Base-by-base conservation (phyloP, 2,329 filamentous ascomycete genomes). In the Colletotrichum liriopes region DNA sequence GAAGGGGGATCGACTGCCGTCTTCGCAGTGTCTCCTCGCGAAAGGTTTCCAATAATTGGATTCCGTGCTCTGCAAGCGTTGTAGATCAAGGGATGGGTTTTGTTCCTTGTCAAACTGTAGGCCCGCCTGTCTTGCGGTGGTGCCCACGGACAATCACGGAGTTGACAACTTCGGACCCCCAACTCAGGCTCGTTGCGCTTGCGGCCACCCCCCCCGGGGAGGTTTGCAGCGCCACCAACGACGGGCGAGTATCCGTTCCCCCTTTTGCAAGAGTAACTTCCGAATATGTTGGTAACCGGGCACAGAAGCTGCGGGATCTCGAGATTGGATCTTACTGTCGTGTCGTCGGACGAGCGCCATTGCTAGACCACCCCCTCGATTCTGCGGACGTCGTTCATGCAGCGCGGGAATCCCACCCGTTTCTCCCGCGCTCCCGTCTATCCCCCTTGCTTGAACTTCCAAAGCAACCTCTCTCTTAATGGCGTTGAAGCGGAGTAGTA, bases 121-220 rank as follows among this genome's bases (percentile, higher is more conserved):
- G 45, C 41, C 23, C 23, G 6, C 35, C 3, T 62, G 60, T 62
- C 60, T 62, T 29, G 60, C 60, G 60, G 45, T 37, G 23, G n/a
- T 62, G 58, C 54, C 49, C 67, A 69, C 71, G 66, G 66, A 71
- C 71, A 63, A n/a, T 63, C 52, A 71, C 71, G 71, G 71, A 73
- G 71, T 70, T 73, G 60, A 47, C 49, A 49, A 56, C 58, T 56
- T 71, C 71, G 71, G 71, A 73, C 62, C 71, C 71, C 71, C 71
- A 73, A 73, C 67, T 73, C 37, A 56, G 43, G 49, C 39, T 51
- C 71, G 55, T 43, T 58, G 70, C 70, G 70, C 66, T 41, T 56
- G 55, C 41, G 37, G 29, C 62, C 65, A 41, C 65, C 51, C 69
- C 69, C 47, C 64, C 43, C 5, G 23, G 18, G 37, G n/a, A 39